Evolutionary conservation across 768 basidiomycete genomes (phyloP), one percentile per base, ranked within the genome.

Genomic region (Suillus tomentosus): DNA sequence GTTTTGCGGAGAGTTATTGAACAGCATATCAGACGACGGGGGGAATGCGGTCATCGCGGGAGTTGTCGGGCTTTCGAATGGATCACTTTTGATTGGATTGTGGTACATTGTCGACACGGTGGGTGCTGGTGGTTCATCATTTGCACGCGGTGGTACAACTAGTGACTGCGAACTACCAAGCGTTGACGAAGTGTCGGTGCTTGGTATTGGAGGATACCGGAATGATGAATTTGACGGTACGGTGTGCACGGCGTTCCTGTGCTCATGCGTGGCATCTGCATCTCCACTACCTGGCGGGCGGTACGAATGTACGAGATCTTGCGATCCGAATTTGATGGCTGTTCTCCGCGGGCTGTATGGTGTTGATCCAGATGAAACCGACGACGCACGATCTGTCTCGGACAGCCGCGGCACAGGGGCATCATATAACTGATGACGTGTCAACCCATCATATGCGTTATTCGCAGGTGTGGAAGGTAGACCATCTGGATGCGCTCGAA

Each of bases 361-460:
- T 67, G 76, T 24, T 22, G 62, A 63, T 36, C 8, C 15, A 34
- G 62, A 43, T 10, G 74, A 73, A 36, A 65, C 1, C 59, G 78
- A 65, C 17, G 80, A 78, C 13, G 78, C 77, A 3, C 79, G 76
- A 31, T 85, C 82, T 36, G 78, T 75, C 37, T 76, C 72, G 65
- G 82, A 78, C 65, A 76, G 65, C 34, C 71, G 62, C 45, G 91
- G 90, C 71, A 97, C 84, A 3, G 96, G 96, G 13, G 89, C 85
- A 72, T 98, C 96, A 72, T 94, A 95, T 7, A 98, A 81, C 68
- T 95, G 90, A 71, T 94, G 94, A 24, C 95, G 82, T 67, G 86
- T 83, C 69, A 96, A 71, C 40, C 87, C 86, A 8, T 78, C 72
- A 75, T 61, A 85, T 63, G n/a, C 14, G n/a, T 74, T 70, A 27